phyloP scores from a whole-genome alignment of 257 asterid species.

The Forsythia suspensa region DNA sequence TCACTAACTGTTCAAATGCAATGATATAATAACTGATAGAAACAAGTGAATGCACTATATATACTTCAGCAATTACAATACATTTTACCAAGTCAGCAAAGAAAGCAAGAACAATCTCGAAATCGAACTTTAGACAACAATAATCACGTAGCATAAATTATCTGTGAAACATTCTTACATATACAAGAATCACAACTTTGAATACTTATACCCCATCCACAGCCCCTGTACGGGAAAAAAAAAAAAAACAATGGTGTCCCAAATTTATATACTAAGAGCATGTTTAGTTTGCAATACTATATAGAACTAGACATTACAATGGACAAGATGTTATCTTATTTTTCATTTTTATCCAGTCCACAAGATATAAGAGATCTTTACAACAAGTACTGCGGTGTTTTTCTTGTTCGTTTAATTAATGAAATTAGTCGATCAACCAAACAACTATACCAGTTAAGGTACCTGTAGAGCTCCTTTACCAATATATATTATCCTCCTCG shows the following conservation, averaged over 20 bases:
- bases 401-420: not conserved
- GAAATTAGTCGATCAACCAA: slow-evolving; percentile 3
- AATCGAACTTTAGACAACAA: not conserved
- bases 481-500: not conserved
- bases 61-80: too few relatives aligned
- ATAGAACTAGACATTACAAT: not conserved
- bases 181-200: slow-evolving; percentile 20
- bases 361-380: not conserved
- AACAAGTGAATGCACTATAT: not conserved
- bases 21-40: not conserved
- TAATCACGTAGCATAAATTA: not conserved
- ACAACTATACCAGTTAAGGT: not conserved
- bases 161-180: slow-evolving; percentile 11
- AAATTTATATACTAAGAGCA: too few relatives aligned
- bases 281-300: not conserved
- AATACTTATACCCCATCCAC: slow-evolving; percentile 8
- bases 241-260: too few relatives aligned
- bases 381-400: not conserved
- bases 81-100: too few relatives aligned
- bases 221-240: too few relatives aligned
- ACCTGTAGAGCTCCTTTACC: not conserved
- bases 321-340: not conserved
- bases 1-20: too few relatives aligned
- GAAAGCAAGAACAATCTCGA: not conserved
- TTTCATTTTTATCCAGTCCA: not conserved